phyloP scores from a whole-genome alignment of 768 basidiomycete species.

The Arthromyces matolae region DNA sequence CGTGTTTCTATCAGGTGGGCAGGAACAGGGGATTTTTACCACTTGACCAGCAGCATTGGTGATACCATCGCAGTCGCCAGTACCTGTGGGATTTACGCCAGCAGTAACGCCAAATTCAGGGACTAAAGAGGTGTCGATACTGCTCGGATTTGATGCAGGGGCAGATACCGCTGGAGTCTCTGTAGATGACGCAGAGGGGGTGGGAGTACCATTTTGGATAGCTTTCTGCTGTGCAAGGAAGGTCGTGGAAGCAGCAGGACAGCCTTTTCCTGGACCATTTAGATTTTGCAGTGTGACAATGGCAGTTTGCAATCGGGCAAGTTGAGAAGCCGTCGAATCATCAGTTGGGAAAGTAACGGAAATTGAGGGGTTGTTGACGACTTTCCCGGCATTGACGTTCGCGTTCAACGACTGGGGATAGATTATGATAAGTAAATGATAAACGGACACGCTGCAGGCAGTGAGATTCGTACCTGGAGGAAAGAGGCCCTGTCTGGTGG shows the following conservation, averaged over 20 bases:
- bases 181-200: conserved; percentile 17
- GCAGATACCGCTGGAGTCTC: conserved; percentile 21
- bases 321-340: conserved; percentile 45
- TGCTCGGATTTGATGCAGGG: conserved; percentile 18
- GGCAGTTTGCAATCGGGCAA: conserved; percentile 55
- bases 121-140: conserved; percentile 32
- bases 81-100: conserved; percentile 59
- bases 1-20: conserved; percentile 51
- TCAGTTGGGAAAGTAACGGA: conserved; percentile 61
- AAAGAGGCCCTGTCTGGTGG: conserved; percentile 54
- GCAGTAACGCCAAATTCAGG: conserved; percentile 55
- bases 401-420: conserved; percentile 37
- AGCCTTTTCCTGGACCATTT: conserved; percentile 62
- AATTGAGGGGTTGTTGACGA: conserved; percentile 62
- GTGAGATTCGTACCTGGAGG: conserved; percentile 47
- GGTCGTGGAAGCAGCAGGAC: conserved; percentile 64
- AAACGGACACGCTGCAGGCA: too few species aligned
- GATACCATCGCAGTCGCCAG: conserved; percentile 60
- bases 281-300: conserved; percentile 73
- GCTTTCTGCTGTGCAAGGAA: conserved; percentile 42
- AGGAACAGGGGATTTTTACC: conserved; percentile 61
- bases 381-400: conserved; percentile 60
- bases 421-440: not conserved
- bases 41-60: conserved; percentile 52
- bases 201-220: conserved; percentile 29